Evolutionary conservation across 192 early-diverging fungal genomes (phyloP).

Genomic region (Chytriomyces sp.): DNA sequence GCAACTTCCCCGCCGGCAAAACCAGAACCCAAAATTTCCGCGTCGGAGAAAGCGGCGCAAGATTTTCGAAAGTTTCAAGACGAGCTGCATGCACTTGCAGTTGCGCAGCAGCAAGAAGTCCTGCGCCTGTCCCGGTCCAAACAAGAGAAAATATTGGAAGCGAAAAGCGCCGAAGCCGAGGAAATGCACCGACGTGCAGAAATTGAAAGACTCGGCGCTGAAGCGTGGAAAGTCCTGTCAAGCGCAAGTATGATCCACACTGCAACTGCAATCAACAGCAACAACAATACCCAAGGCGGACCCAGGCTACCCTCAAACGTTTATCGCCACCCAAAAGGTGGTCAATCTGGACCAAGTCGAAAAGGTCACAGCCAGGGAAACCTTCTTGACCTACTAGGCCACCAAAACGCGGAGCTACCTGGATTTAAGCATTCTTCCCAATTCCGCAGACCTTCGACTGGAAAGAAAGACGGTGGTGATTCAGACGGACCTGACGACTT

Average conservation of each 20-base stretch:
- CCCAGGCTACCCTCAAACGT: not conserved
- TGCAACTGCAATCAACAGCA: not conserved
- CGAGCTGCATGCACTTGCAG: slow-evolving; percentile 2
- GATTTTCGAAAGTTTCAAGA: slow-evolving; percentile 11
- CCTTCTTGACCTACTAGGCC: no score
- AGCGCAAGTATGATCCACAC: not conserved
- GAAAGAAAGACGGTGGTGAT: not conserved
- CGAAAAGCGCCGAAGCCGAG: not conserved
- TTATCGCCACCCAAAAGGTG: not conserved
- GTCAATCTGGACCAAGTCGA: not conserved
- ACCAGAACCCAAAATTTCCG: not conserved
- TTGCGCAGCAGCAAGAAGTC: slow-evolving; percentile 15
- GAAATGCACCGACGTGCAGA: slow-evolving; percentile 2
- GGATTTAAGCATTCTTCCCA: not conserved
- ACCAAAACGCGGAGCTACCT: not conserved
- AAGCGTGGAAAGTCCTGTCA: slow-evolving; percentile 12
- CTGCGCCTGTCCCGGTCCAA: not conserved
- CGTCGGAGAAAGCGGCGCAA: slow-evolving; percentile 1
- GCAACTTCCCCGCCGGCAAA: not conserved
- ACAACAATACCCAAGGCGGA: not conserved
- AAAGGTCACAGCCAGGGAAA: not conserved
- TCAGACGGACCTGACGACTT: not conserved
- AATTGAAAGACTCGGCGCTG: not conserved
- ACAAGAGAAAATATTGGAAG: not conserved
- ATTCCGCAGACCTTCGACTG: not conserved